phyloP scores from a whole-genome alignment of 805 yeast genomes.

The Hanseniaspora meyeri region DNA sequence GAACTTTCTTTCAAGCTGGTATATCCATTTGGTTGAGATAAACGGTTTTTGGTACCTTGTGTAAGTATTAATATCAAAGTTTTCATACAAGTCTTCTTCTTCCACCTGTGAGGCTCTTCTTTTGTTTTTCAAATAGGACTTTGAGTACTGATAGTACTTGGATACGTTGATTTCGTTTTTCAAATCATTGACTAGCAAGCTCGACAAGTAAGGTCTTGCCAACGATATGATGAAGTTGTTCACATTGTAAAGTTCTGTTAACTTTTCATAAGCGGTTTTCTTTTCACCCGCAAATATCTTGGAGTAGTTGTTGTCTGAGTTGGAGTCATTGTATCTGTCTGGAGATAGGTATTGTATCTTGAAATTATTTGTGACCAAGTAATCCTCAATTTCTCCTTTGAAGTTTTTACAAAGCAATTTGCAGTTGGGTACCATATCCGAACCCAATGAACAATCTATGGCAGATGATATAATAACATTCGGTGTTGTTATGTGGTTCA shows the following conservation, averaged over 20 bases:
- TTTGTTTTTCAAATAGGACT: slow-evolving; percentile 16
- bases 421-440: slow-evolving; percentile 49
- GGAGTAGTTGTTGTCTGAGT: slow-evolving; percentile 31
- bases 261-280: slow-evolving; percentile 68
- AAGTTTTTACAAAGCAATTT: slow-evolving; percentile 49
- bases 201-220: slow-evolving; percentile 90
- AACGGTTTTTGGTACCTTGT: slow-evolving; percentile 27
- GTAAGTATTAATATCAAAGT: slow-evolving; percentile 19
- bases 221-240: slow-evolving; percentile 84
- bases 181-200: slow-evolving; percentile 69
- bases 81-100: slow-evolving; percentile 13
- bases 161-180: slow-evolving; percentile 47
- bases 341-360: slow-evolving; percentile 17
- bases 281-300: slow-evolving; percentile 30
- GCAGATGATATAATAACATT: slow-evolving; percentile 86
- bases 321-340: slow-evolving; percentile 31
- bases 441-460: slow-evolving; percentile 70
- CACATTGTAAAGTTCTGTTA: slow-evolving; percentile 87
- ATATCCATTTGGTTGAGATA: slow-evolving; percentile 27
- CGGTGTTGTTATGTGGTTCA: slow-evolving; percentile 87
- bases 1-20: slow-evolving; percentile 30
- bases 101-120: slow-evolving; percentile 13
- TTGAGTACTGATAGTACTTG: slow-evolving; percentile 29
- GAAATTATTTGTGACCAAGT: slow-evolving; percentile 31
- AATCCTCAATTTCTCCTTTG: slow-evolving; percentile 48